Evolutionary conservation across 169 alveolate genomes (phyloP).

Genomic region (Perkinsus chesapeaki): DNA sequence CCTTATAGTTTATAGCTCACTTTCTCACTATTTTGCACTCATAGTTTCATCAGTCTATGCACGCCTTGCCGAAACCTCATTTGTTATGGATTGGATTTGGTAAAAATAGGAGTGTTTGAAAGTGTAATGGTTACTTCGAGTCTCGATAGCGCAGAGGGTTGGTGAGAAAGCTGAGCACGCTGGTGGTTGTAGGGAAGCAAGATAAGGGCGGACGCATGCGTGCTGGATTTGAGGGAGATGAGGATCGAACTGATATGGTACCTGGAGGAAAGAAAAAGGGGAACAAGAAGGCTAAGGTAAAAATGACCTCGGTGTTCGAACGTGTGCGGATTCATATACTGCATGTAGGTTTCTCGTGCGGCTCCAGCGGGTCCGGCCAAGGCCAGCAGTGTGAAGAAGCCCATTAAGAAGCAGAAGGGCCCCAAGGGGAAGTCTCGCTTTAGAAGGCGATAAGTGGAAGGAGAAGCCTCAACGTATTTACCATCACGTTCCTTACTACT

Average conservation of each 20-base stretch:
- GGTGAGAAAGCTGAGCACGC: no score
- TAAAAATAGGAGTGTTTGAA: no score
- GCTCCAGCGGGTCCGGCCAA: background rate
- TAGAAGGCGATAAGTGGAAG: background rate
- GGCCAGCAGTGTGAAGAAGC: background rate
- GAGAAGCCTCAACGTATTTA: background rate
- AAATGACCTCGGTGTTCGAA: background rate
- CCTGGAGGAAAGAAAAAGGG: background rate
- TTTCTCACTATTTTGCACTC: no score
- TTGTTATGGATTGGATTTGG: no score
- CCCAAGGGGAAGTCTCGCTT: background rate
- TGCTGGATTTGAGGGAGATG: background rate
- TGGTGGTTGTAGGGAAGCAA: background rate
- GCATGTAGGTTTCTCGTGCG: background rate
- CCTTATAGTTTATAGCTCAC: no score
- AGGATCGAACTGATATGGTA: background rate
- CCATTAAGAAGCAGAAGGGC: background rate
- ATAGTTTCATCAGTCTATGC: no score
- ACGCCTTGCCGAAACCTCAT: no score
- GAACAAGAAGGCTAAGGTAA: background rate
- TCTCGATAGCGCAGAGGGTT: no score
- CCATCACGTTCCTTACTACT: background rate
- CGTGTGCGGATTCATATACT: background rate
- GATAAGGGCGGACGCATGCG: background rate
- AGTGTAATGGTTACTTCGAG: no score